These are phyloP conservation scores for Gloeophyllum trabeum DNA, from an alignment of 768 basidiomycete species.

Conservation along the genomic window DNA sequence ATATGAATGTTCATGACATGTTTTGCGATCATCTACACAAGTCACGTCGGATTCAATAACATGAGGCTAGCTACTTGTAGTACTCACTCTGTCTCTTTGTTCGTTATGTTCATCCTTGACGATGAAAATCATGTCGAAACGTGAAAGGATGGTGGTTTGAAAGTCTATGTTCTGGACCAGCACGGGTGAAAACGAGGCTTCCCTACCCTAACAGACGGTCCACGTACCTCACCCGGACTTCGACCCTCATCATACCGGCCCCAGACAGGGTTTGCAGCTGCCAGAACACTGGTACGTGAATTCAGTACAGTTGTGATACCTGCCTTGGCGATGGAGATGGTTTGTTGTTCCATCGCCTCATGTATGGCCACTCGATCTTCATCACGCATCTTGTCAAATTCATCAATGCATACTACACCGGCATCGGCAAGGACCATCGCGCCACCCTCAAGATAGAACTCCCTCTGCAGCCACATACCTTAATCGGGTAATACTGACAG, in stretches of 20 bases:
- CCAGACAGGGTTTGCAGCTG: slow-evolving; percentile 96
- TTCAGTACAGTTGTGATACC: slow-evolving; percentile 98
- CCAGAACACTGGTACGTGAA: slow-evolving; percentile 89
- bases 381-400: slow-evolving; percentile 99
- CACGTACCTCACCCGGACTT: slow-evolving; percentile 79
- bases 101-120: slow-evolving; percentile 98
- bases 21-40: slow-evolving; percentile 77
- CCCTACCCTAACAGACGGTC: not conserved
- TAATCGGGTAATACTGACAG: slow-evolving; percentile 4
- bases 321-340: slow-evolving; percentile 98
- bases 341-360: slow-evolving; percentile 99
- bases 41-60: not conserved
- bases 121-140: slow-evolving; percentile 99
- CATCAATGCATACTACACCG: slow-evolving; percentile 98
- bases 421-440: slow-evolving; percentile 99
- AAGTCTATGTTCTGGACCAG: slow-evolving; percentile 90
- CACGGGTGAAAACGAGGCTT: not conserved
- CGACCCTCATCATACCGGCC: slow-evolving; percentile 95
- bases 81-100: slow-evolving; percentile 69
- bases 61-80: not conserved
- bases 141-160: slow-evolving; percentile 94
- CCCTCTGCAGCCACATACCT: slow-evolving; percentile 71
- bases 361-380: slow-evolving; percentile 98
- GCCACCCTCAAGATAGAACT: slow-evolving; percentile 98
- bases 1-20: slow-evolving; percentile 99